These are phyloP conservation scores for Trichosanthes cucumerina DNA, from an alignment of 306 rosid species.

Conservation along the genomic window DNA sequence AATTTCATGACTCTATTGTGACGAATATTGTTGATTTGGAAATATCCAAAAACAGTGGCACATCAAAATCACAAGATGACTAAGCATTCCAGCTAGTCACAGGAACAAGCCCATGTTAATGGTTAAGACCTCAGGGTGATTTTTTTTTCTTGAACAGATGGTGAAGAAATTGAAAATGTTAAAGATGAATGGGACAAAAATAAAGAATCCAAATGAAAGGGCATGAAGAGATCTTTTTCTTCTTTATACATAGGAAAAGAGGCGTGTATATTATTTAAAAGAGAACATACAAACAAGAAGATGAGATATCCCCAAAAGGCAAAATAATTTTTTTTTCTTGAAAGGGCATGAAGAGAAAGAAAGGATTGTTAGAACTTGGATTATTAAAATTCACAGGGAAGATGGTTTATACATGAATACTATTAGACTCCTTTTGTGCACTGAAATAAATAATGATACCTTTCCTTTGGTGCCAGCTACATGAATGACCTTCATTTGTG, in stretches of 20 bases:
- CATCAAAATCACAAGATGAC: background rate
- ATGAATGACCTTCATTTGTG: conserved; percentile 76
- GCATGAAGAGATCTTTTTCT: background rate
- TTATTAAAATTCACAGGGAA: background rate
- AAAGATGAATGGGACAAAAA: background rate
- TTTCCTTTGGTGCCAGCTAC: conserved; percentile 98
- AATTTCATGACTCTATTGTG: no score
- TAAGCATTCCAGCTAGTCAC: background rate
- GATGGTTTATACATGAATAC: background rate
- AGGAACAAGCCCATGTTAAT: background rate
- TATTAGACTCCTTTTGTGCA: background rate
- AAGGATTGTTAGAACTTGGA: background rate
- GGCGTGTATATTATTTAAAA: background rate
- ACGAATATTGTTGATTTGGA: background rate
- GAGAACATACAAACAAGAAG: background rate
- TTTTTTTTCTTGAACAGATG: background rate
- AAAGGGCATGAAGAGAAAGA: background rate
- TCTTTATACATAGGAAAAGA: no score
- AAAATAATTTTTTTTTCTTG: no score
- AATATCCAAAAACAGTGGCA: background rate
- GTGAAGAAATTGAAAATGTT: background rate
- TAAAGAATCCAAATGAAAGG: background rate
- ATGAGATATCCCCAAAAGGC: background rate
- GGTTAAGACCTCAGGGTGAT: background rate
- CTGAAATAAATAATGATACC: conserved; percentile 31